These are phyloP conservation scores for Acanthamoeba healyi DNA, from an alignment of 208 protist genomes.

Conservation along the genomic window DNA sequence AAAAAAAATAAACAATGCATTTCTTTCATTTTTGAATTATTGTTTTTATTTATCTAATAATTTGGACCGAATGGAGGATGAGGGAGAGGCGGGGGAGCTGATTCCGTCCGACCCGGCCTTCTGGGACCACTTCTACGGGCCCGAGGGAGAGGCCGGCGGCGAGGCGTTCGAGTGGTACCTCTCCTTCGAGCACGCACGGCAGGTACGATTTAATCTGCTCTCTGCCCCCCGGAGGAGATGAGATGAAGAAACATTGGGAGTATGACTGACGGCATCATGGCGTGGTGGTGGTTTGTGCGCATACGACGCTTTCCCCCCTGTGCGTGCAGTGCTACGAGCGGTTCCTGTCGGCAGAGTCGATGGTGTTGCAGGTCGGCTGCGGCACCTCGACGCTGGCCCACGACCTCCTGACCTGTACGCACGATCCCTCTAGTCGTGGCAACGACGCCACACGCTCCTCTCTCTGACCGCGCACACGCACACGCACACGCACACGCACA, in stretches of 20 bases:
- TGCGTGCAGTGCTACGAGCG: not conserved
- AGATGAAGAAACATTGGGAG: too few relatives aligned
- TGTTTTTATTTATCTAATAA: too few relatives aligned
- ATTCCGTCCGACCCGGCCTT: constrained; percentile 31
- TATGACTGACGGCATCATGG: too few relatives aligned
- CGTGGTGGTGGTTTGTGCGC: too few relatives aligned
- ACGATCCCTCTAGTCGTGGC: not conserved
- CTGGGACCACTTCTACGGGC: constrained; percentile 70
- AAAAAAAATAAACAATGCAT: not conserved
- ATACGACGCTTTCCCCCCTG: too few relatives aligned
- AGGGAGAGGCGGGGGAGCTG: not conserved
- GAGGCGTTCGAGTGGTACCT: constrained; percentile 61
- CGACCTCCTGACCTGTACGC: constrained; percentile 10
- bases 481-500: too few relatives aligned
- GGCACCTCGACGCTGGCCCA: constrained; percentile 56
- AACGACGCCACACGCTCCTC: too few relatives aligned
- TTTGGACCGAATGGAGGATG: constrained; percentile 1
- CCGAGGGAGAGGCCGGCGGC: not conserved
- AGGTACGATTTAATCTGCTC: constrained; percentile 50
- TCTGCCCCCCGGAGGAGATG: too few relatives aligned
- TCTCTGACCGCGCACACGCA: too few relatives aligned
- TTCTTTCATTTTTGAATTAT: too few relatives aligned
- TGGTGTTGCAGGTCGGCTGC: constrained; percentile 66
- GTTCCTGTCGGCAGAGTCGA: not conserved
- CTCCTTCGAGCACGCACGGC: constrained; percentile 14